phyloP scores from a whole-genome alignment of 805 yeast genomes.

The Wickerhamiella domercqiae region DNA sequence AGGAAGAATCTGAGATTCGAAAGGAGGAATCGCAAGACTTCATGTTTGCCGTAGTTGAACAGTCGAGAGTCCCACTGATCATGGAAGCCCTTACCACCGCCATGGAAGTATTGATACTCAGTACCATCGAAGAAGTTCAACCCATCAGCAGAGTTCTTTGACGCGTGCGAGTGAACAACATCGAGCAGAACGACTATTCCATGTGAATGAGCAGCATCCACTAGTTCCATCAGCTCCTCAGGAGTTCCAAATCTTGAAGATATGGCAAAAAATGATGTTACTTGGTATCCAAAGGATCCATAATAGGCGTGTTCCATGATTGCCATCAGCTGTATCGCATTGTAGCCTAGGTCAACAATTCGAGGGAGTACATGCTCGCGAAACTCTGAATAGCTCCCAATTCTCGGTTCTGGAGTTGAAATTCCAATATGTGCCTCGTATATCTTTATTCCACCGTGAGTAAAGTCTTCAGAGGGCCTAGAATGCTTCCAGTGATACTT shows the following conservation, averaged over 20 bases:
- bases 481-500: constrained; percentile 44
- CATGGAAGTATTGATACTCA: constrained; percentile 86
- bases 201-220: constrained; percentile 80
- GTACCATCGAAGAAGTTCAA: constrained; percentile 88
- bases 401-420: constrained; percentile 73
- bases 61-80: constrained; percentile 93
- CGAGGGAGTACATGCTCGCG: constrained; percentile 68
- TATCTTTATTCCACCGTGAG: constrained; percentile 34
- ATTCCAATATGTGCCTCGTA: constrained; percentile 93
- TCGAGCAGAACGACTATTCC: constrained; percentile 80
- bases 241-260: constrained; percentile 91
- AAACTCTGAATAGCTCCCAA: constrained; percentile 78
- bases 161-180: constrained; percentile 91
- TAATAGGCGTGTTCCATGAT: constrained; percentile 98
- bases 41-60: constrained; percentile 83
- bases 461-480: constrained; percentile 41
- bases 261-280: constrained; percentile 79
- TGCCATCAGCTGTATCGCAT: constrained; percentile 92
- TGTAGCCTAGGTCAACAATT: constrained; percentile 72
- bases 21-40: constrained; percentile 72
- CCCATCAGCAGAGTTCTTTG: constrained; percentile 89
- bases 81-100: constrained; percentile 79
- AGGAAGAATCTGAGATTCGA: constrained; percentile 72
- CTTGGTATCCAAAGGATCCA: constrained; percentile 96
- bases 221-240: constrained; percentile 77